phyloP scores from a whole-genome alignment of 164 flowering plant species.

The Brasenia schreberi region DNA sequence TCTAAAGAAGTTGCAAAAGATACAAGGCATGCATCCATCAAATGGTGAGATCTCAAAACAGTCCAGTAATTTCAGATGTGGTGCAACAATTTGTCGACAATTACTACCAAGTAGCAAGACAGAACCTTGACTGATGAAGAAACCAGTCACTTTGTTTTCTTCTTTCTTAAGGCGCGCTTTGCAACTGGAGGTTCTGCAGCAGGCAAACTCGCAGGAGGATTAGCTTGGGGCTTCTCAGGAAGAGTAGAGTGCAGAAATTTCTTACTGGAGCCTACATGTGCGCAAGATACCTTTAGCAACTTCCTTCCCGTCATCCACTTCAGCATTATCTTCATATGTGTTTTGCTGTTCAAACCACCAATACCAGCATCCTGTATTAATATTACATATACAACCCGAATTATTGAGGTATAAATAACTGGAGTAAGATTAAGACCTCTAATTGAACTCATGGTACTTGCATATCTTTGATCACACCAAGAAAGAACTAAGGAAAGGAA shows the following conservation, averaged over 20 bases:
- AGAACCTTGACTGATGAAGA: too few relatives aligned
- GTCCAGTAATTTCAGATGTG: background rate
- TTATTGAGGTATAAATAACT: too few relatives aligned
- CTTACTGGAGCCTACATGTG: constrained; percentile 59
- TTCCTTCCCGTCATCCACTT: constrained; percentile 87
- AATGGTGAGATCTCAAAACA: background rate
- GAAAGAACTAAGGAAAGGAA: too few relatives aligned
- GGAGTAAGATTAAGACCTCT: too few relatives aligned
- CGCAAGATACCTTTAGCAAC: constrained; percentile 59
- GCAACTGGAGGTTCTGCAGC: constrained; percentile 11
- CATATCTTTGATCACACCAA: too few relatives aligned
- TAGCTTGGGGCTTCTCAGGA: constrained; percentile 44
- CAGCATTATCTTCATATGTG: constrained; percentile 71
- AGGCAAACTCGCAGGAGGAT: constrained; percentile 4
- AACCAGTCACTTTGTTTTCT: constrained; percentile 1
- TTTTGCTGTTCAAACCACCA: constrained; percentile 64
- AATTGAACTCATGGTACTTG: too few relatives aligned
- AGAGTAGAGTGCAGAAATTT: constrained; percentile 44
- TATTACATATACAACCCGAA: too few relatives aligned
- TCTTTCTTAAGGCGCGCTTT: constrained; percentile 13
- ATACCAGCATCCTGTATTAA: constrained; percentile 44
- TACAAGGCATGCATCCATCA: background rate
- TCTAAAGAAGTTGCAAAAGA: background rate
- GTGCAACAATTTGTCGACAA: background rate
- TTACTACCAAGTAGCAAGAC: background rate